phyloP scores from a whole-genome alignment of 108 stramenopile genomes.

The Chaetoceros tenuissimus region DNA sequence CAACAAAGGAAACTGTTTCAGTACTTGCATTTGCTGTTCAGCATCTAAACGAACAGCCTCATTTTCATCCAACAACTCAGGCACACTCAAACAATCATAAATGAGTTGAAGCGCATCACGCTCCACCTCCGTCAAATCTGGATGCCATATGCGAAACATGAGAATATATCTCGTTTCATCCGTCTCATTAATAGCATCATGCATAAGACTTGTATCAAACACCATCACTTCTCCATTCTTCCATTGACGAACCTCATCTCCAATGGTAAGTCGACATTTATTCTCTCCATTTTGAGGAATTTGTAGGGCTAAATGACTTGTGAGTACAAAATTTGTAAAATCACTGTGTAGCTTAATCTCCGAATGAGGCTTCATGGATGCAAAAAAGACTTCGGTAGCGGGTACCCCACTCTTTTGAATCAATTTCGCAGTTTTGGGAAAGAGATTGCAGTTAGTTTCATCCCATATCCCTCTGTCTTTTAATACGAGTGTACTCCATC shows the following conservation, averaged over 20 bases:
- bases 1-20: slow-evolving; percentile 44
- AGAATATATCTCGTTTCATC: slow-evolving; percentile 79
- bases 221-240: slow-evolving; percentile 62
- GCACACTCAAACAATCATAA: slow-evolving; percentile 74
- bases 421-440: slow-evolving; percentile 69
- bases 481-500: slow-evolving; percentile 88
- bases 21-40: slow-evolving; percentile 31
- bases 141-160: slow-evolving; percentile 91
- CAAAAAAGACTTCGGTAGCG: slow-evolving; percentile 86
- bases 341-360: slow-evolving; percentile 48
- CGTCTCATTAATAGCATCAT: slow-evolving; percentile 84
- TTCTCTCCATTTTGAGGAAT: slow-evolving; percentile 74
- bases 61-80: slow-evolving; percentile 46
- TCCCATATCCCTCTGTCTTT: slow-evolving; percentile 92
- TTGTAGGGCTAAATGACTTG: slow-evolving; percentile 77
- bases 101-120: slow-evolving; percentile 79
- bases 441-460: slow-evolving; percentile 56
- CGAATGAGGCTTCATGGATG: slow-evolving; percentile 65
- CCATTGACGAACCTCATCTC: slow-evolving; percentile 77
- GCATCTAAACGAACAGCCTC: slow-evolving; percentile 36
- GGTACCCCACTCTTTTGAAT: slow-evolving; percentile 63
- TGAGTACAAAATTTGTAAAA: slow-evolving; percentile 89
- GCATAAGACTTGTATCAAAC: slow-evolving; percentile 85
- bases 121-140: slow-evolving; percentile 73
- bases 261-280: slow-evolving; percentile 70